Percentiles rank a stretch among this genome's conserved stretches.
These are phyloP conservation scores for Geosmithia morbida DNA, from an alignment of 2,329 filamentous ascomycete genomes.

Conservation along the genomic window DNA sequence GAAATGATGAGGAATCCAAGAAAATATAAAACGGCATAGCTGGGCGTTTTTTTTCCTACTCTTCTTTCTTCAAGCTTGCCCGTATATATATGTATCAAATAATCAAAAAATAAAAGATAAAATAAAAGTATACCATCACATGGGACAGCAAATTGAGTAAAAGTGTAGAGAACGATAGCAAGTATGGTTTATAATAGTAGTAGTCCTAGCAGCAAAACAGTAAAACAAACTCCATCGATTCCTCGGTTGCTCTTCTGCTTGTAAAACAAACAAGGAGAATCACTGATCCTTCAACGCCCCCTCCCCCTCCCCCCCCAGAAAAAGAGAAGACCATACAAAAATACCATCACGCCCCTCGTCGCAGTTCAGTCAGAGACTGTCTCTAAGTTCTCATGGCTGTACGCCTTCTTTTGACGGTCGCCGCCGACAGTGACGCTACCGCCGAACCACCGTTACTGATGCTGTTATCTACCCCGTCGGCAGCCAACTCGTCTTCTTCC, in stretches of 20 bases:
- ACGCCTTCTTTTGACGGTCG: constrained; percentile 1
- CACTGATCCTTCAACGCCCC: too few relatives aligned
- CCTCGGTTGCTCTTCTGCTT: too few relatives aligned
- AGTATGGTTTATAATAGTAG: too few relatives aligned
- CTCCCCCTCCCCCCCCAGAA: too few relatives aligned
- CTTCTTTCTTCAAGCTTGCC: neutral
- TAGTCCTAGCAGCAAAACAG: too few relatives aligned
- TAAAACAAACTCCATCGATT: too few relatives aligned
- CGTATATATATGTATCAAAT: neutral
- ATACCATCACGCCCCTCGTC: neutral
- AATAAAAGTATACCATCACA: too few relatives aligned
- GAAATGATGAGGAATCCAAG: neutral
- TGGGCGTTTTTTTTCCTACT: neutral
- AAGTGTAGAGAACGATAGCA: too few relatives aligned
- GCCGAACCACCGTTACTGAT: neutral
- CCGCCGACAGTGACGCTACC: constrained; percentile 11
- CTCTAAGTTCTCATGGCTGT: constrained; percentile 1
- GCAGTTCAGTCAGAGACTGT: neutral
- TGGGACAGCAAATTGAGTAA: too few relatives aligned
- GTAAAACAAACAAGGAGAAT: too few relatives aligned
- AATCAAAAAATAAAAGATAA: neutral
- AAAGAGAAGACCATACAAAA: neutral
- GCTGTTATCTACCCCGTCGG: constrained; percentile 21
- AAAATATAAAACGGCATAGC: neutral
- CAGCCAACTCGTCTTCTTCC: constrained; percentile 31